Percentiles rank a stretch among this genome's conserved stretches.
Conservation (phyloP, 139 green algal genomes). For the Chlorella vulgaris region DNA sequence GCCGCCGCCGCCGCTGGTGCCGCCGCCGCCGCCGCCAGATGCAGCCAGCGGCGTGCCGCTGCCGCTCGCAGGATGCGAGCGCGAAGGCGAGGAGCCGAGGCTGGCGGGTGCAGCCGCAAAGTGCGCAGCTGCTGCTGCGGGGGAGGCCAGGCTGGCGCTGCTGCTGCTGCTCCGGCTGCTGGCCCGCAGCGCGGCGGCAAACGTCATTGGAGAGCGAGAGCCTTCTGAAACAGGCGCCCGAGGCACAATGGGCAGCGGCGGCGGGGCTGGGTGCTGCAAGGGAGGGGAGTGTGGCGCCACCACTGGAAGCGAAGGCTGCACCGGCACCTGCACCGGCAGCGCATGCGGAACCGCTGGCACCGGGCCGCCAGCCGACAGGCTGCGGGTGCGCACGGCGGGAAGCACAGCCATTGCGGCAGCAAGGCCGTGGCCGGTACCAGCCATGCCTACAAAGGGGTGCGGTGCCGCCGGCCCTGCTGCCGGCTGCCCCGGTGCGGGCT, state of each 20-base stretch:
- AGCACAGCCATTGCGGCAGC: slow-evolving; percentile 2
- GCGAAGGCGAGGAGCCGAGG: neutral
- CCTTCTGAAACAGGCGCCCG: neutral
- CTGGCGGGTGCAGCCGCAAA: neutral
- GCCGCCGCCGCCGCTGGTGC: slow-evolving; percentile 5
- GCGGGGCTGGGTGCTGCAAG: neutral
- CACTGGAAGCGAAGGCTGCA: neutral
- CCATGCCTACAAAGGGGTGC: too few species aligned
- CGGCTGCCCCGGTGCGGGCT: too few species aligned
- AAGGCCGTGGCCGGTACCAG: neutral
- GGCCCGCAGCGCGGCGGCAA: slow-evolving; percentile 10
- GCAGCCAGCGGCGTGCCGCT: neutral
- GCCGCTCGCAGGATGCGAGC: slow-evolving; percentile 1
- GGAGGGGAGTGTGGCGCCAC: neutral
- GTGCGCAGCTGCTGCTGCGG: neutral
- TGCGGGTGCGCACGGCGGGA: slow-evolving; percentile 16
- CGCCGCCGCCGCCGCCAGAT: neutral
- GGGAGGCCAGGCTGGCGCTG: slow-evolving; percentile 13
- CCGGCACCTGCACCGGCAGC: neutral
- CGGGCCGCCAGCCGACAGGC: neutral
- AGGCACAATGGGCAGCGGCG: slow-evolving; percentile 18
- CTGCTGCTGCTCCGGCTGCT: slow-evolving; percentile 25
- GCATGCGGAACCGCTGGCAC: neutral
- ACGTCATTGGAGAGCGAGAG: slow-evolving; percentile 11
- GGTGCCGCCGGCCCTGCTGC: neutral